Percentiles rank a stretch among this genome's conserved stretches.
Evolutionary conservation across 2,329 filamentous ascomycete species (phyloP).

Genomic region (Clonostachys chloroleuca): DNA sequence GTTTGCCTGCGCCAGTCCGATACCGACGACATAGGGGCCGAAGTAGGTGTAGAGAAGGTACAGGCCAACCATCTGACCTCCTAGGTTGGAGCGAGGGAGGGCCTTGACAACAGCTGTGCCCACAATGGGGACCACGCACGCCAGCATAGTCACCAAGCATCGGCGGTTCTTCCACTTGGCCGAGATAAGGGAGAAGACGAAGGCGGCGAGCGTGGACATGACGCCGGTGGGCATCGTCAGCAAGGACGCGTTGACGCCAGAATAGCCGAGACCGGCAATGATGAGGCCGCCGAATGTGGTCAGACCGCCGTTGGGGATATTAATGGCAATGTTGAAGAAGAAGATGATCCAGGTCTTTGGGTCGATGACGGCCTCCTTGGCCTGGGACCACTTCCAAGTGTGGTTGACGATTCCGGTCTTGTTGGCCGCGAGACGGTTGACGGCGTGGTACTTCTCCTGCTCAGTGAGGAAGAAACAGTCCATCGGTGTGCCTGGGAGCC

Average conservation of each 20-base stretch:
- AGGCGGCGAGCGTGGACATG: conserved; percentile 5
- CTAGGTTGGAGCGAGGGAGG: not conserved
- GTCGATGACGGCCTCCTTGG: conserved; percentile 41
- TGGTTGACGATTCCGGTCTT: conserved; percentile 24
- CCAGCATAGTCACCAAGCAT: not conserved
- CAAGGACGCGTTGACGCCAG: conserved; percentile 10
- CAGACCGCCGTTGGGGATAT: conserved; percentile 50
- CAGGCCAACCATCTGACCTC: conserved; percentile 1
- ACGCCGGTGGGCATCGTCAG: conserved; percentile 7
- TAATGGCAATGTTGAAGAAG: conserved; percentile 39
- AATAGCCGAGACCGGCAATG: conserved; percentile 22
- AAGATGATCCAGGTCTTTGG: conserved; percentile 51
- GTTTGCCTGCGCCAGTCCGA: not conserved
- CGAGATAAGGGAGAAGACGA: conserved; percentile 7
- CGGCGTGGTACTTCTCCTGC: conserved; percentile 57
- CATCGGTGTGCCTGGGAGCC: conserved; percentile 27
- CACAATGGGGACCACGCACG: not conserved
- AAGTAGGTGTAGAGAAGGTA: not conserved
- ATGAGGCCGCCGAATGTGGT: conserved; percentile 20
- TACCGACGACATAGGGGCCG: not conserved
- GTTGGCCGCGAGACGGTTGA: conserved; percentile 64
- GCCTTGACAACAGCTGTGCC: not conserved
- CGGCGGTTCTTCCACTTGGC: not conserved
- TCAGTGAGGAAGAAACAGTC: conserved; percentile 47
- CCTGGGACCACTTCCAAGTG: conserved; percentile 40